Base-by-base conservation (phyloP, 495 filamentous ascomycete species). In the Aspergillus sclerotiicarbonarius region DNA sequence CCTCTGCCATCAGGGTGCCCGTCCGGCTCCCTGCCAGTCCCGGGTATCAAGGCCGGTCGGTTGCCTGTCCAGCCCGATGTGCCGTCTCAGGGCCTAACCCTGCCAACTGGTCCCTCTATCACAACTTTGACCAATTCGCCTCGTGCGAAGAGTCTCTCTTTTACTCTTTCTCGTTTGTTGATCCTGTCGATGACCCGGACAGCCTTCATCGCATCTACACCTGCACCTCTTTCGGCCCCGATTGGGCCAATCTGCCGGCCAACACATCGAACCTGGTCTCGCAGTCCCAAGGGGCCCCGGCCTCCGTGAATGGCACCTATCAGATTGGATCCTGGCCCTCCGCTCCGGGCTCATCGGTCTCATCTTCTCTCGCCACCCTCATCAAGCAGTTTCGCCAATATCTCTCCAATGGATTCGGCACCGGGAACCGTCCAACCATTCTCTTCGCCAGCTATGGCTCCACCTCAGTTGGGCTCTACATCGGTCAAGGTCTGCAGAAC, bases 91-190 rank as follows among this genome's bases (percentile, higher is more conserved):
- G 73, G 4, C 65, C 71, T 2, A 62, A 64, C 53, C 33, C 64
- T 1, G 54, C 35, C 0, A 73, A 71, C 37, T 73, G 72, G 72
- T 70, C 72, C 44, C 59, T 59, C 29, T 73, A 73, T 41, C 70
- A 51, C 43, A 61, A 66, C 48, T 52, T 73, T 29, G 45, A 64
- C 3, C 47, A 63, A 56, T 33, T 69, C 45, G 41, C 53, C 15
- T 46, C 25, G 8, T 75, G 72, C 57, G 31, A 65, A 15, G 46
- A 69, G 60, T 62, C 60, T 30, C 52, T 73, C 44, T 70, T 71
- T 46, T 71, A 68, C 32, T 50, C 58, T 56, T 75, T 75, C 39
- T 61, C 58, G 20, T 50, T 73, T 39, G 63, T 67, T 33, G 68
- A 73, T 50, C 37, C 41, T 12, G 68, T 75, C 41, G 70, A 75